Evolutionary conservation across 164 flowering plant genomes (phyloP).

Genomic region (Tinospora cordifolia): DNA sequence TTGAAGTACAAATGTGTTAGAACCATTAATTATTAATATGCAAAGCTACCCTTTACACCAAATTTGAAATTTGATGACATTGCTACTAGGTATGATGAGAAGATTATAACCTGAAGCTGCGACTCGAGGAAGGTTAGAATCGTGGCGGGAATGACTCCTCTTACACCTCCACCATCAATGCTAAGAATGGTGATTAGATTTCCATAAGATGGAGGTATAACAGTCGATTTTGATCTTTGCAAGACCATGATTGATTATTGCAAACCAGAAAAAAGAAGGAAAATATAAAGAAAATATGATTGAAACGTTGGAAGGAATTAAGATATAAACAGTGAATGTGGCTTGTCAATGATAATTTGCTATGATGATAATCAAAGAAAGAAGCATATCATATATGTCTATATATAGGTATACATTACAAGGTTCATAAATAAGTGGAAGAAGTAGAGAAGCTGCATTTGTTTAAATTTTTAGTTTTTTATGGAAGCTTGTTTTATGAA

Average conservation of each 20-base stretch:
- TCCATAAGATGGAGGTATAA: constrained; percentile 33
- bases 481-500: no score
- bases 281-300: background rate
- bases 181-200: constrained; percentile 30
- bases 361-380: background rate
- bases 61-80: no score
- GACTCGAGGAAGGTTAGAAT: constrained; percentile 28
- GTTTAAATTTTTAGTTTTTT: no score
- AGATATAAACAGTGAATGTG: background rate
- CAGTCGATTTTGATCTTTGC: constrained; percentile 11
- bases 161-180: constrained; percentile 42
- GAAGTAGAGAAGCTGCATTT: no score
- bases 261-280: background rate
- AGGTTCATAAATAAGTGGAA: background rate
- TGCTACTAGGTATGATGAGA: no score
- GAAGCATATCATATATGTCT: no score
- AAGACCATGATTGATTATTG: constrained; percentile 1
- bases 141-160: constrained; percentile 35
- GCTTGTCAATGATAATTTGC: background rate
- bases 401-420: background rate
- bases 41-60: no score
- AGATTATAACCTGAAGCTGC: constrained; percentile 30
- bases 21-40: no score
- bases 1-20: background rate
- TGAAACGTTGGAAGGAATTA: background rate